Evolutionary conservation across 345 rosid genomes (phyloP).

Genomic region (Salix suchowensis): DNA sequence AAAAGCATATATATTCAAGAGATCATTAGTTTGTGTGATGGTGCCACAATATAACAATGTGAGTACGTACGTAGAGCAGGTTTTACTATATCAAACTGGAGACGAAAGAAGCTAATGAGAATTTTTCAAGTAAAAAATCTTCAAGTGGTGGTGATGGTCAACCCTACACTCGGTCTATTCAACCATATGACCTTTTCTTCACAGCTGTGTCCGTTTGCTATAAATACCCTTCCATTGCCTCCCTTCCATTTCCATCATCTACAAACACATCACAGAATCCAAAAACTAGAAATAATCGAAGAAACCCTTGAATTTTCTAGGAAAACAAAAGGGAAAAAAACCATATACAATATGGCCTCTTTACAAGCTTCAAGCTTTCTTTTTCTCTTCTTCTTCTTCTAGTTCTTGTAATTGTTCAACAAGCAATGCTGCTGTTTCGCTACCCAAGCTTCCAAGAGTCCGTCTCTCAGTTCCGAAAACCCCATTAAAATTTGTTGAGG

Average conservation of each 20-base stretch:
- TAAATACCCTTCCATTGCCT: background rate
- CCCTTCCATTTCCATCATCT: background rate
- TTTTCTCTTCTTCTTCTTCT: no score
- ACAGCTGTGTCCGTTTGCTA: background rate
- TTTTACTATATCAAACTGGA: background rate
- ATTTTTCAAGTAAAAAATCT: background rate
- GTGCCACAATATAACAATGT: background rate
- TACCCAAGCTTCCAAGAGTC: no score
- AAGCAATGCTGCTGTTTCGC: no score
- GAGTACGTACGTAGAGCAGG: background rate
- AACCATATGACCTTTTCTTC: background rate
- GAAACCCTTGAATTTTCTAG: background rate
- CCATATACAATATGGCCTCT: slow-evolving; percentile 33
- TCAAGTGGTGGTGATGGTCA: no score
- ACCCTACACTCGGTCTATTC: background rate
- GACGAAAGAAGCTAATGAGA: background rate
- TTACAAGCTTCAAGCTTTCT: slow-evolving; percentile 10
- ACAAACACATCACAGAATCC: background rate
- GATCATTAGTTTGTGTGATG: background rate
- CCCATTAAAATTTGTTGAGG: no score
- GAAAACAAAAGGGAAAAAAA: background rate
- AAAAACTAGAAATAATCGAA: background rate
- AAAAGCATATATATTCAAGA: no score
- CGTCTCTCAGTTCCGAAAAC: no score
- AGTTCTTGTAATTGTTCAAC: no score